Evolutionary conservation across 768 basidiomycete genomes (phyloP), one percentile per base, ranked within the genome.

Genomic region (Mycena indigotica): DNA sequence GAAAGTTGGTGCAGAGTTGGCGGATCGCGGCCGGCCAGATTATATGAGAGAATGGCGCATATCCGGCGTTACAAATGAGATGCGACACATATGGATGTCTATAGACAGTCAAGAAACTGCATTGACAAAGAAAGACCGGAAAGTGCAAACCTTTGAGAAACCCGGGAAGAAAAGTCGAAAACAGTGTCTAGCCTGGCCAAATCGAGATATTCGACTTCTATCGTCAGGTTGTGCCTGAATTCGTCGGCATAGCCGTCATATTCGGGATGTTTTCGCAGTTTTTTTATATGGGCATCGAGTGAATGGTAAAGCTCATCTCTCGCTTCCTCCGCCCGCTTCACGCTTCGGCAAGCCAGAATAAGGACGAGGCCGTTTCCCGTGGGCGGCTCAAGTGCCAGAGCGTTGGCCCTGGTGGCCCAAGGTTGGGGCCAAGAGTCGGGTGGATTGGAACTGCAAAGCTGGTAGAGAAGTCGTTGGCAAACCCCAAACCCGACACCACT

Each of bases 401-500:
- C 57, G 12, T 53, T 49, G 46, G 70, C 28, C 51, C 71, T 68
- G n/a, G 71, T 66, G 40, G 69, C 68, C 60, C 77, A 77, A 19
- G 71, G 71, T 58, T 79, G 76, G 2, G 84, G 83, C 21, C 70
- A 66, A 1, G 81, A 78, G 63, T 90, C 86, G 13, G 78, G 72
- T 4, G 83, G 82, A 55, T 67, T 67, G 15, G 69, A 66, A 39
- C 76, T 74, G n/a, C 82, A 82, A 17, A 93, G 75, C 64, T 92
- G 87, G 62, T 77, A 71, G 44, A 95, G 77, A 5, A 95, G 79
- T 46, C 93, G 86, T 59, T 87, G 84, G 73, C 91, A 93, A 41
- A 90, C 87, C 13, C 89, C 91, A 68, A 88, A 89, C 16, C 93
- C 93, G 17, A 95, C 80, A 55, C 93, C 93, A 35, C 92, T 94